These are phyloP conservation scores for Arabidopsis lyrata DNA, from an alignment of 441 rosid genomes.

Conservation along the genomic window DNA sequence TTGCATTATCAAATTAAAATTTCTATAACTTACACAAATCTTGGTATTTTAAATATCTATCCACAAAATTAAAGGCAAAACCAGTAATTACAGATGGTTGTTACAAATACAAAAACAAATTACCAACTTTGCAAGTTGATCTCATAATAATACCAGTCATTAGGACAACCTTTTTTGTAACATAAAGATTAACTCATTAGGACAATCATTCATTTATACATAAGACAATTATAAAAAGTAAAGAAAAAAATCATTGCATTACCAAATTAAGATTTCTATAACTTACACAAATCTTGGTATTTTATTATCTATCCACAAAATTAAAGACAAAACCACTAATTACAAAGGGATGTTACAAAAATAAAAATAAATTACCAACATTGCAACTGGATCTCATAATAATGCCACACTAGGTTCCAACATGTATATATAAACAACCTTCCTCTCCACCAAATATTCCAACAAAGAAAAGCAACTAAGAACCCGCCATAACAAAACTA, in stretches of 20 bases:
- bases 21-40: too few relatives aligned
- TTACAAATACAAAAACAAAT: background rate
- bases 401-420: conserved; percentile 14
- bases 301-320: conserved; percentile 23
- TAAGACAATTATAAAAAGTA: background rate
- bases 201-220: conserved; percentile 12
- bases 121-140: conserved; percentile 28
- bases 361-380: conserved; percentile 21
- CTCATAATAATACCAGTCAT: conserved; percentile 22
- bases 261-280: conserved; percentile 24
- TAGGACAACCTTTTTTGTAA: background rate
- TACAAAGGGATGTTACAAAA: conserved; percentile 39
- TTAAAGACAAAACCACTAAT: conserved; percentile 11
- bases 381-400: conserved; percentile 34
- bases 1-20: too few relatives aligned
- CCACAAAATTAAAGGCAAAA: too few relatives aligned
- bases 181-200: background rate
- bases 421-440: conserved; percentile 14
- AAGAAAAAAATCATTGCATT: conserved; percentile 13
- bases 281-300: conserved; percentile 37
- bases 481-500: background rate
- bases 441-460: conserved; percentile 11
- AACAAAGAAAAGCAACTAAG: conserved; percentile 30
- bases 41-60: too few relatives aligned
- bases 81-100: too few relatives aligned